Evolutionary conservation across 2,329 filamentous ascomycete species (phyloP).

Genomic region (Aspergillus sp.): DNA sequence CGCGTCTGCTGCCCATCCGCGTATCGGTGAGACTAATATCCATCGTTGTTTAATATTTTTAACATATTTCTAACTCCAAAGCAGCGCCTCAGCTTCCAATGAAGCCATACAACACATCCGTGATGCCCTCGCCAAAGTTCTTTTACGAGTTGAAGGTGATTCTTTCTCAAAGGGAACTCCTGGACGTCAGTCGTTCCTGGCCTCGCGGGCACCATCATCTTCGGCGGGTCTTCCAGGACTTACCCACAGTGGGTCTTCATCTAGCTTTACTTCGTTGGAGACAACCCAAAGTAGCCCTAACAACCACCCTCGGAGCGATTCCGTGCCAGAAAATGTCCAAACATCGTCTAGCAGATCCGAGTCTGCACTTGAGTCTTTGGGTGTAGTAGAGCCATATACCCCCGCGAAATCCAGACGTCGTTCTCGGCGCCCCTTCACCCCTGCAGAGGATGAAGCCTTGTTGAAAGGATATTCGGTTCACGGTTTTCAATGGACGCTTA

Average conservation of each 20-base stretch:
- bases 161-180: conserved; percentile 25
- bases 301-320: conserved; percentile 15
- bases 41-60: neutral
- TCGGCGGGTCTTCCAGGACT: conserved; percentile 13
- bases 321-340: conserved; percentile 25
- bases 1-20: conserved; percentile 55
- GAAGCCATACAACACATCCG: conserved; percentile 38
- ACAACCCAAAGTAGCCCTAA: conserved; percentile 12
- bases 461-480: conserved; percentile 59
- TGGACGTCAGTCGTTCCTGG: conserved; percentile 25
- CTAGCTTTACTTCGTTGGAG: conserved; percentile 21
- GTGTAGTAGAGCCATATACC: conserved; percentile 51
- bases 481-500: conserved; percentile 61
- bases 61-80: conserved; percentile 8
- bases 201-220: conserved; percentile 19
- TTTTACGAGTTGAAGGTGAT: conserved; percentile 32
- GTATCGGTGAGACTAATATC: conserved; percentile 33
- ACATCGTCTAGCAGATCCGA: conserved; percentile 33
- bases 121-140: conserved; percentile 34
- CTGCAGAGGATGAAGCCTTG: conserved; percentile 58
- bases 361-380: conserved; percentile 40
- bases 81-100: conserved; percentile 36
- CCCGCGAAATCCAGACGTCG: conserved; percentile 51
- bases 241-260: conserved; percentile 18
- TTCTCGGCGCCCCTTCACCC: conserved; percentile 56